These are phyloP conservation scores for Oryza nivara DNA, from an alignment of 176 grass and related monocot genomes.

Conservation along the genomic window DNA sequence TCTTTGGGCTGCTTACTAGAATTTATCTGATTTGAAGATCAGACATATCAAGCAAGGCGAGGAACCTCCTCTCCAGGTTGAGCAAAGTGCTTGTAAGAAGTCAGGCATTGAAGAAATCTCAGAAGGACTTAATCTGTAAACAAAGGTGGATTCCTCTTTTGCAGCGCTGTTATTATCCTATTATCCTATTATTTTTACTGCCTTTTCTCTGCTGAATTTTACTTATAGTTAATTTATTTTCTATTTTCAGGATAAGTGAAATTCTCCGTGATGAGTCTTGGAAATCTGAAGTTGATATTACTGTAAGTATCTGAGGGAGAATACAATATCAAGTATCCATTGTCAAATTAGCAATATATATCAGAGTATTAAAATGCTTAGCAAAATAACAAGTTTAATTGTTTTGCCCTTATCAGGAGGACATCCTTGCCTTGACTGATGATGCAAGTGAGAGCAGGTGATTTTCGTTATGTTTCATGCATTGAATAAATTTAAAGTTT, in stretches of 20 bases:
- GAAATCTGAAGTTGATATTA: slow-evolving; percentile 65
- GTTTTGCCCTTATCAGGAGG: slow-evolving; percentile 60
- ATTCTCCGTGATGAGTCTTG: slow-evolving; percentile 66
- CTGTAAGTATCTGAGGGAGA: slow-evolving; percentile 65
- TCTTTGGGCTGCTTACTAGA: slow-evolving; percentile 47
- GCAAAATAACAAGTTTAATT: slow-evolving; percentile 28
- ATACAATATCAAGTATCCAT: not conserved
- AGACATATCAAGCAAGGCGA: slow-evolving; percentile 95
- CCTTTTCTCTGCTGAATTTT: not conserved
- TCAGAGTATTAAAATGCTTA: slow-evolving; percentile 23
- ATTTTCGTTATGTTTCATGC: slow-evolving; percentile 23
- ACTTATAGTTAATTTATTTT: slow-evolving; percentile 30
- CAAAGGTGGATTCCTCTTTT: slow-evolving; percentile 60
- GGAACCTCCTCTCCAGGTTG: slow-evolving; percentile 78
- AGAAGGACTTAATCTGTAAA: slow-evolving; percentile 70
- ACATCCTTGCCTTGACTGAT: slow-evolving; percentile 77
- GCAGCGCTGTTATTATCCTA: slow-evolving; percentile 11
- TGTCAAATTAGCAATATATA: not conserved
- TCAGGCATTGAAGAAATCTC: slow-evolving; percentile 74
- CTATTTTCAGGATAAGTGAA: slow-evolving; percentile 72
- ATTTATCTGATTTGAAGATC: slow-evolving; percentile 81
- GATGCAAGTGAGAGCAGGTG: slow-evolving; percentile 66
- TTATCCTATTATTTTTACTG: slow-evolving; percentile 24
- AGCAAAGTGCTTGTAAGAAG: slow-evolving; percentile 83
- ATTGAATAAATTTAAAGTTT: slow-evolving; percentile 15